Percentiles rank a stretch among this genome's conserved stretches.
Evolutionary conservation across 257 asterid genomes (phyloP).

Genomic region (Scutellaria minor): DNA sequence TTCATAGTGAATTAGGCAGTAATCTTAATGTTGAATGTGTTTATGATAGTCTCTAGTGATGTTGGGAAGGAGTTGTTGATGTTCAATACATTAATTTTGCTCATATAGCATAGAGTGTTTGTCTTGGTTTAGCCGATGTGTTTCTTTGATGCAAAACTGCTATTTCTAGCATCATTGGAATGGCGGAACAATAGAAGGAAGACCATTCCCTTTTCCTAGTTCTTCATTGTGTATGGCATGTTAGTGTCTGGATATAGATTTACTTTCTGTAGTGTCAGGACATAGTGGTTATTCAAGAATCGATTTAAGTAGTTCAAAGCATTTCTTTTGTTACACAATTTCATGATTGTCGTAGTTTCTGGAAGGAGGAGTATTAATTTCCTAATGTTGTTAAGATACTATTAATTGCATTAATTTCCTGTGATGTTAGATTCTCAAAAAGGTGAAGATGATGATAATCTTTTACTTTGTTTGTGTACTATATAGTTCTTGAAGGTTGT

Average conservation of each 20-base stretch:
- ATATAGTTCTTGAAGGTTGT: slow-evolving; percentile 21
- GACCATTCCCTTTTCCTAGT: neutral
- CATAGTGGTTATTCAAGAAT: neutral
- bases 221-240: slow-evolving; percentile 2
- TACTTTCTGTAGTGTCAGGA: neutral
- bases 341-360: slow-evolving; percentile 2
- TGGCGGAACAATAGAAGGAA: neutral
- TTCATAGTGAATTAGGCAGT: neutral
- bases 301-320: neutral
- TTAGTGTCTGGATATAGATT: neutral
- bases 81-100: neutral
- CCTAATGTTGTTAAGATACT: neutral
- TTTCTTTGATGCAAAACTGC: slow-evolving; percentile 7
- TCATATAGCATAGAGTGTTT: neutral
- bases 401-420: neutral
- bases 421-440: neutral
- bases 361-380: neutral
- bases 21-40: neutral
- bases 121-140: slow-evolving; percentile 9
- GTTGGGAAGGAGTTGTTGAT: neutral
- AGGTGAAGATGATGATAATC: slow-evolving; percentile 4
- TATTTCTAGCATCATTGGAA: neutral
- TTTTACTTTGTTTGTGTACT: slow-evolving; percentile 13
- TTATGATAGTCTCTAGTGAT: neutral
- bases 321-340: neutral